A percentile compares a stretch with the other conserved stretches of the same genome.
These are phyloP conservation scores for Heritiera littoralis DNA, from an alignment of 345 rosid species.

Conservation along the genomic window DNA sequence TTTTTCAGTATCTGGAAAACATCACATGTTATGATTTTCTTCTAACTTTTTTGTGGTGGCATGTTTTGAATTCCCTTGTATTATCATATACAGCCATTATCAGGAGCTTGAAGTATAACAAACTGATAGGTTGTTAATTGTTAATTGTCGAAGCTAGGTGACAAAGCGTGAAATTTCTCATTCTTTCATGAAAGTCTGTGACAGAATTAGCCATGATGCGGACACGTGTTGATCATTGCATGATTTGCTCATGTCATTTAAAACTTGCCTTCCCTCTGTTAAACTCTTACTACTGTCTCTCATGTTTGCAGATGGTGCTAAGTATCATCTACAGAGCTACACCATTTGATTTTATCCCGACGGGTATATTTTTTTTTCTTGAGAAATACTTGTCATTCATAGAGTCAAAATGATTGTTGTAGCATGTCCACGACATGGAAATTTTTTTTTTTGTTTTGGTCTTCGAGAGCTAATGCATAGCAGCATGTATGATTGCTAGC, in stretches of 20 bases:
- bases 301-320: conserved; percentile 56
- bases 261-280: background rate
- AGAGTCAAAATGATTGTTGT: background rate
- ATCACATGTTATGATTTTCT: background rate
- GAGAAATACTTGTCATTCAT: background rate
- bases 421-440: no score
- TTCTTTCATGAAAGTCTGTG: background rate
- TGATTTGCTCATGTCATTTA: no score
- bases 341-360: conserved; percentile 70
- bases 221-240: no score
- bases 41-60: background rate
- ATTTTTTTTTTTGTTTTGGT: background rate
- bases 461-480: background rate
- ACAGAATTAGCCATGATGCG: no score
- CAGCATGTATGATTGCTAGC: background rate
- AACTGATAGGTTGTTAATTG: background rate
- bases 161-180: background rate
- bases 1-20: background rate
- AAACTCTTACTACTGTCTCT: background rate
- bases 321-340: conserved; percentile 62
- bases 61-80: background rate
- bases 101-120: background rate
- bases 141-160: background rate
- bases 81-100: background rate
- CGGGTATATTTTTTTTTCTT: conserved; percentile 42